phyloP scores from a whole-genome alignment of 768 basidiomycete species.

The Grammothele lineata region DNA sequence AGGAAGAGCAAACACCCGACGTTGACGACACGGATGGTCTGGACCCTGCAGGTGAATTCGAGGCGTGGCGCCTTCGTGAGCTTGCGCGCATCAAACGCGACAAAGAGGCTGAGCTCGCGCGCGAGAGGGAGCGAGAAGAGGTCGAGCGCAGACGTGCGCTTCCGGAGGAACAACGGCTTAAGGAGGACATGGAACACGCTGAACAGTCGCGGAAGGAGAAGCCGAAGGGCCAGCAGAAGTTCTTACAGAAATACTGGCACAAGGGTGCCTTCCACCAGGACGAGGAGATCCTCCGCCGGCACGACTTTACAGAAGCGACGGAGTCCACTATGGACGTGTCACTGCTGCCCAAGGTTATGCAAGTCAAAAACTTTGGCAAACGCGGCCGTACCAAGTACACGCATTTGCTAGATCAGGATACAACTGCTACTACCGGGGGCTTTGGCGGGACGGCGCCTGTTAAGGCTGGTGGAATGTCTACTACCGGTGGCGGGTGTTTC shows the following conservation, averaged over 20 bases:
- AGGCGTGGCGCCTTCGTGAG: conserved; percentile 94
- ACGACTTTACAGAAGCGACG: conserved; percentile 88
- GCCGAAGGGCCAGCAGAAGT: conserved; percentile 87
- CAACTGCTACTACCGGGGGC: conserved; percentile 58
- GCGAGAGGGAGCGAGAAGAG: conserved; percentile 86
- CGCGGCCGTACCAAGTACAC: conserved; percentile 94
- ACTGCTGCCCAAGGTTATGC: conserved; percentile 91
- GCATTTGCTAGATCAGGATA: conserved; percentile 93
- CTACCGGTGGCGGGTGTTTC: conserved; percentile 73
- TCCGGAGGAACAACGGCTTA: conserved; percentile 89
- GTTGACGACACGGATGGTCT: conserved; percentile 94
- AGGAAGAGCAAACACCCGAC: conserved; percentile 76
- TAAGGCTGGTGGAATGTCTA: conserved; percentile 47
- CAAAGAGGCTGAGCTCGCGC: conserved; percentile 78
- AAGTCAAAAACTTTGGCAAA: conserved; percentile 93
- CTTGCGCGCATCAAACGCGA: conserved; percentile 91
- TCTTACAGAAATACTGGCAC: conserved; percentile 98
- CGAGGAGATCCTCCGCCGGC: conserved; percentile 75
- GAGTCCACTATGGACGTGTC: conserved; percentile 86
- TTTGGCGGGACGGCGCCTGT: conserved; percentile 58
- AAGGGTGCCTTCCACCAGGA: conserved; percentile 99
- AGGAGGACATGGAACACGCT: conserved; percentile 88
- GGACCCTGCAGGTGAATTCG: conserved; percentile 87
- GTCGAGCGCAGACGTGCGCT: conserved; percentile 87
- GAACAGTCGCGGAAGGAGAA: conserved; percentile 81